Evolutionary conservation across 768 basidiomycete species (phyloP).

Genomic region (Lentinula edodes): DNA sequence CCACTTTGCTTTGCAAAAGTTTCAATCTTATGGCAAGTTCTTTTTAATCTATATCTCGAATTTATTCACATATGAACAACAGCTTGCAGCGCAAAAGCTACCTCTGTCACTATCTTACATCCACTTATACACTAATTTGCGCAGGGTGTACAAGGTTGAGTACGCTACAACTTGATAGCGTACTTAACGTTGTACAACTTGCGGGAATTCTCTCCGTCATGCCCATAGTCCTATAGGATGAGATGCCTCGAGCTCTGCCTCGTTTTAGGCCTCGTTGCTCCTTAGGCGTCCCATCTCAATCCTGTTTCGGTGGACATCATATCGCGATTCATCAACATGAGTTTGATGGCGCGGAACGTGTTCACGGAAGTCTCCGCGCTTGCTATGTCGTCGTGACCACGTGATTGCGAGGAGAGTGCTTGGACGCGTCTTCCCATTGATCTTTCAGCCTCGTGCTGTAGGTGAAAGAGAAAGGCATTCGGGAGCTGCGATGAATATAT

Average conservation of each 20-base stretch:
- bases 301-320: background rate
- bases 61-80: no score
- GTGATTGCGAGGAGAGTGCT: background rate
- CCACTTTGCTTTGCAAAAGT: no score
- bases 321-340: background rate
- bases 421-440: background rate
- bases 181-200: background rate
- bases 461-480: background rate
- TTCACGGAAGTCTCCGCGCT: background rate
- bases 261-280: background rate
- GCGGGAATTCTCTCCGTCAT: background rate
- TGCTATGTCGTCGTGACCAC: conserved; percentile 2
- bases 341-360: conserved; percentile 1
- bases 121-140: no score
- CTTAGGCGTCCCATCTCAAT: background rate
- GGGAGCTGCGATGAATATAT: background rate
- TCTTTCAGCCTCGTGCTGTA: background rate
- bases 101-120: no score
- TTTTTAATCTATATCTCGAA: no score
- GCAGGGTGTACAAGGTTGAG: background rate
- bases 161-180: no score
- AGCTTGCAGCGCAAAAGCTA: no score
- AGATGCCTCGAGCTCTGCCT: background rate
- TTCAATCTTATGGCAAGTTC: no score
- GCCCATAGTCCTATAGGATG: background rate